Percentiles rank a stretch among this genome's conserved stretches.
Conservation (phyloP, 2,329 filamentous ascomycete species). For the Phoma sp. region DNA sequence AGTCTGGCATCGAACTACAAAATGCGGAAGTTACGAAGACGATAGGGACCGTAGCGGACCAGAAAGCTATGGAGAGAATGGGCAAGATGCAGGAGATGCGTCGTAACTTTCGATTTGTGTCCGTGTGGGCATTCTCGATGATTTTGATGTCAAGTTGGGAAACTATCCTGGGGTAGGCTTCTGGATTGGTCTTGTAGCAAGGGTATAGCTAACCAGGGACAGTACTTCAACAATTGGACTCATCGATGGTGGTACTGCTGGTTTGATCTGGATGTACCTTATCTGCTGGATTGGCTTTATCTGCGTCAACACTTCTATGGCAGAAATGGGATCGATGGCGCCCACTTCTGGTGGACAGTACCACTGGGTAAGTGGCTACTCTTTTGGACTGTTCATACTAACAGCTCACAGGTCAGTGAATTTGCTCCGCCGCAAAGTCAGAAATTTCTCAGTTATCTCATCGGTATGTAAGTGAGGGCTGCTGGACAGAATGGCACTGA, state of each 20-base stretch:
- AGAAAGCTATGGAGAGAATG: slow-evolving; percentile 32
- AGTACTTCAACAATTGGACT: too few species aligned
- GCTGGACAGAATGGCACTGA: too few species aligned
- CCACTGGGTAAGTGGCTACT: too few species aligned
- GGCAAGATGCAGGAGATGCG: slow-evolving; percentile 31
- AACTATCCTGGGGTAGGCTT: slow-evolving; percentile 17
- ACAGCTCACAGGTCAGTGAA: too few species aligned
- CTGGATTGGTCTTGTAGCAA: too few species aligned
- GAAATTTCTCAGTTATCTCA: slow-evolving; percentile 23
- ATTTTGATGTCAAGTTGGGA: slow-evolving; percentile 34
- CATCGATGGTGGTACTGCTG: slow-evolving; percentile 40
- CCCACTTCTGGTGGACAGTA: slow-evolving; percentile 30
- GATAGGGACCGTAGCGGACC: slow-evolving; percentile 27
- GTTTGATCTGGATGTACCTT: slow-evolving; percentile 39
- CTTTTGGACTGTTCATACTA: too few species aligned
- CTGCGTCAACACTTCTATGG: slow-evolving; percentile 33
- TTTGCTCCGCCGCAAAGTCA: slow-evolving; percentile 44
- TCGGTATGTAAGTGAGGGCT: too few species aligned
- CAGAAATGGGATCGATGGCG: slow-evolving; percentile 44
- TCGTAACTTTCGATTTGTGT: slow-evolving; percentile 23
- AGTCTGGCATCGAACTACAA: too few species aligned
- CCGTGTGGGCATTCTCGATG: slow-evolving; percentile 30
- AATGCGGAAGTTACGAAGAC: slow-evolving; percentile 21
- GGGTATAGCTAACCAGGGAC: too few species aligned
- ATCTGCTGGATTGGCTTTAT: slow-evolving; percentile 34